Evolutionary conservation across 306 rosid genomes (phyloP).

Genomic region (Quillaja saponaria): DNA sequence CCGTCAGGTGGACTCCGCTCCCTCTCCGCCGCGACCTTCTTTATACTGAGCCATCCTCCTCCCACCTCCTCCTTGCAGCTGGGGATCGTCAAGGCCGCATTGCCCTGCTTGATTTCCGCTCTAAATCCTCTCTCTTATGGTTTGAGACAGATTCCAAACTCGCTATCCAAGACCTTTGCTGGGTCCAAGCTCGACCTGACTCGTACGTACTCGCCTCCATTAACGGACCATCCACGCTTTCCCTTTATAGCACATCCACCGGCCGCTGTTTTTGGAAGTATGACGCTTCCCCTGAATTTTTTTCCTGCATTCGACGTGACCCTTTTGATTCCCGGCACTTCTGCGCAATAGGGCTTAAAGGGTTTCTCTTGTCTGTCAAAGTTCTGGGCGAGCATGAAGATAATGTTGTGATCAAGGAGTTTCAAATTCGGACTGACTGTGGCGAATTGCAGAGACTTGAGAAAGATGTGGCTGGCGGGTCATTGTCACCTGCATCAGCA

Average conservation of each 20-base stretch:
- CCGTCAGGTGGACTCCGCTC: slow-evolving; percentile 85
- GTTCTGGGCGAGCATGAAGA: slow-evolving; percentile 67
- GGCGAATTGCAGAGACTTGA: slow-evolving; percentile 67
- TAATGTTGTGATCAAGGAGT: slow-evolving; percentile 58
- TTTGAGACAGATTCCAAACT: slow-evolving; percentile 59
- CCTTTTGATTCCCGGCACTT: slow-evolving; percentile 90
- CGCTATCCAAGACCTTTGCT: slow-evolving; percentile 87
- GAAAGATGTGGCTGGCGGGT: slow-evolving; percentile 41
- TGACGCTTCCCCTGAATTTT: slow-evolving; percentile 68
- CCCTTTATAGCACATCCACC: slow-evolving; percentile 55
- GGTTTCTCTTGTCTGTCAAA: slow-evolving; percentile 63
- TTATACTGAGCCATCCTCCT: slow-evolving; percentile 74
- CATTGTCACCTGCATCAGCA: slow-evolving; percentile 54
- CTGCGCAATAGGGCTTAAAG: slow-evolving; percentile 78
- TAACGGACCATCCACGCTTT: slow-evolving; percentile 68
- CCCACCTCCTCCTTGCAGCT: slow-evolving; percentile 89
- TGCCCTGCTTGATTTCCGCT: slow-evolving; percentile 73
- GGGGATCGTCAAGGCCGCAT: slow-evolving; percentile 92
- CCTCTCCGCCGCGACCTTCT: slow-evolving; percentile 81
- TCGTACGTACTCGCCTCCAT: slow-evolving; percentile 63
- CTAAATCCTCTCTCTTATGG: slow-evolving; percentile 62
- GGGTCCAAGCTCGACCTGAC: slow-evolving; percentile 79
- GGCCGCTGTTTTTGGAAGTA: slow-evolving; percentile 89
- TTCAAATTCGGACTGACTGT: slow-evolving; percentile 62
- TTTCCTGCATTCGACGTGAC: slow-evolving; percentile 82